Conservation (phyloP, 2,329 filamentous ascomycete species). For the Trichoderma breve region DNA sequence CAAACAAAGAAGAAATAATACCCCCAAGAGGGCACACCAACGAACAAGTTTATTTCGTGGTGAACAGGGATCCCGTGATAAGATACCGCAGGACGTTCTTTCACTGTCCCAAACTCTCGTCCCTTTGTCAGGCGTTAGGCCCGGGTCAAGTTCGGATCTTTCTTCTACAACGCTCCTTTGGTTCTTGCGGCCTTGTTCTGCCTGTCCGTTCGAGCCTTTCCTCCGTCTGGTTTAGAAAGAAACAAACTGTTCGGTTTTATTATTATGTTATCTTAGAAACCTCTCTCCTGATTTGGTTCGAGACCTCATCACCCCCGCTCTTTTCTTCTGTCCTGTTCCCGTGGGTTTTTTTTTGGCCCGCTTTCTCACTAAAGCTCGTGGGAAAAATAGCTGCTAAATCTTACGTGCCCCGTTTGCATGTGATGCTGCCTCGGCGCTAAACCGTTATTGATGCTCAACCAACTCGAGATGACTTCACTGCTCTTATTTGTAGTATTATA, state of each 20-base stretch:
- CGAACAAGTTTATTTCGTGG: background rate
- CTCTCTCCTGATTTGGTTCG: background rate
- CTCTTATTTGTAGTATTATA: background rate
- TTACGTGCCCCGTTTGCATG: slow-evolving; percentile 1
- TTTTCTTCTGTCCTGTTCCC: background rate
- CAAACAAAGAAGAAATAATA: background rate
- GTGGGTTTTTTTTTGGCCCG: background rate
- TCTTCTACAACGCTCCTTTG: background rate
- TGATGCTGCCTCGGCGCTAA: slow-evolving; percentile 6
- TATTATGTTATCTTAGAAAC: background rate
- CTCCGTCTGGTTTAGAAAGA: background rate
- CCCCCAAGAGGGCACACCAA: background rate
- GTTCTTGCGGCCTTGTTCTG: too few species aligned
- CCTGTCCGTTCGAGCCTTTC: background rate
- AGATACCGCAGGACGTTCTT: background rate
- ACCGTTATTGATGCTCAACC: background rate
- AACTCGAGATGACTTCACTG: background rate
- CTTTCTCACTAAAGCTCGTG: too few species aligned
- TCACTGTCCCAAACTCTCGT: background rate
- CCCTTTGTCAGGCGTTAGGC: background rate
- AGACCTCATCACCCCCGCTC: background rate
- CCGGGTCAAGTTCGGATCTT: background rate
- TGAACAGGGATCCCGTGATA: background rate
- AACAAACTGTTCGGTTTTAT: background rate
- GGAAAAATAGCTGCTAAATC: too few species aligned